Percentiles rank a stretch among this genome's conserved stretches.
Conservation (phyloP, 805 yeast species). For the Tanozyma kutaoensis region DNA sequence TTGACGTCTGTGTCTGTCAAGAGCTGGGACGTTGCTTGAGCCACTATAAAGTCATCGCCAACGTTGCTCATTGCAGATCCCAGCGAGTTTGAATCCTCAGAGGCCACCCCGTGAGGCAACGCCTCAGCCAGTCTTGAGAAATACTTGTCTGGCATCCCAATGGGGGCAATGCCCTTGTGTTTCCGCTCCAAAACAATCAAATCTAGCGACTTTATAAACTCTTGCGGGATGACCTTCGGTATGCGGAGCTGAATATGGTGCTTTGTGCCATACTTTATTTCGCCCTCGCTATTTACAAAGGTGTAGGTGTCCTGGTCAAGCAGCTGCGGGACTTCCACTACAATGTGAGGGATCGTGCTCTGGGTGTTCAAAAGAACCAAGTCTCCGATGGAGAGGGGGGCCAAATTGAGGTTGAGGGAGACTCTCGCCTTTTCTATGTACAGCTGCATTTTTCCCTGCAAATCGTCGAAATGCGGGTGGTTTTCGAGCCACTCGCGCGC, state of each 20-base stretch:
- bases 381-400: slow-evolving; percentile 39
- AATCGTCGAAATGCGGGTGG: too few relatives aligned
- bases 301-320: slow-evolving; percentile 43
- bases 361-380: slow-evolving; percentile 39
- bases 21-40: slow-evolving; percentile 21
- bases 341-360: slow-evolving; percentile 35
- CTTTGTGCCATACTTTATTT: slow-evolving; percentile 32
- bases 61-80: too few relatives aligned
- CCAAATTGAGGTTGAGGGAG: too few relatives aligned
- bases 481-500: slow-evolving; percentile 4
- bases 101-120: too few relatives aligned
- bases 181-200: too few relatives aligned
- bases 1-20: slow-evolving; percentile 19
- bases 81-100: too few relatives aligned
- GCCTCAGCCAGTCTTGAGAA: too few relatives aligned
- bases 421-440: too few relatives aligned
- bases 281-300: slow-evolving; percentile 44
- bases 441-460: too few relatives aligned
- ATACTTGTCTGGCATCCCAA: too few relatives aligned
- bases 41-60: slow-evolving; percentile 15
- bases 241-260: slow-evolving; percentile 34
- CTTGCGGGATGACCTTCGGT: slow-evolving; percentile 35
- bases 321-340: slow-evolving; percentile 38
- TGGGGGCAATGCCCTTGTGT: too few relatives aligned
- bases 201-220: too few relatives aligned